These are phyloP conservation scores for Melanomma pulvis-pyrius DNA, from an alignment of 495 filamentous ascomycete genomes.

Conservation along the genomic window DNA sequence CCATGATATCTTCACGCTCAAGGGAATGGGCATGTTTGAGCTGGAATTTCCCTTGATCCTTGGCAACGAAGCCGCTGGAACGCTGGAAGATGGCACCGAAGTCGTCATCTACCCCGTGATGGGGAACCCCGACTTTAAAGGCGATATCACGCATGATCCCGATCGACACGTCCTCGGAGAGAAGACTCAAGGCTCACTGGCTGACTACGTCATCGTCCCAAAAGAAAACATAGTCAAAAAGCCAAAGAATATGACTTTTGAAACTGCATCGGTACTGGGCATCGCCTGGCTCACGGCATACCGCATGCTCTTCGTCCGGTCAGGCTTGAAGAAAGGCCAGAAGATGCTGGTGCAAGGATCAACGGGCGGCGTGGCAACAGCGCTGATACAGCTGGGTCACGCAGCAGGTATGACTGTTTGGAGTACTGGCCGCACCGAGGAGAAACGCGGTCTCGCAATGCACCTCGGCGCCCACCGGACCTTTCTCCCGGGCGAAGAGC, in stretches of 20 bases:
- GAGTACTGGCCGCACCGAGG: conserved; percentile 36
- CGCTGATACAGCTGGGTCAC: conserved; percentile 40
- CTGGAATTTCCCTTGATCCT: conserved; percentile 38
- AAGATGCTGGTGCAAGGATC: conserved; percentile 42
- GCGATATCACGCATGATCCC: conserved; percentile 41
- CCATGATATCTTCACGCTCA: conserved; percentile 38
- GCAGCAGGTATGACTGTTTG: conserved; percentile 42
- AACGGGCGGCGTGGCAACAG: conserved; percentile 40
- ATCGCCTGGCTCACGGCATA: conserved; percentile 44
- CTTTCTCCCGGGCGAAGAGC: conserved; percentile 13
- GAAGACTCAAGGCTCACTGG: conserved; percentile 34
- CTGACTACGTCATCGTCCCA: conserved; percentile 38
- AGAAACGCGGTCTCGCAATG: conserved; percentile 28
- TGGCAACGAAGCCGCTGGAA: conserved; percentile 40
- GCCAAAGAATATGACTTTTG: conserved; percentile 15
- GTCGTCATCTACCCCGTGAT: conserved; percentile 37
- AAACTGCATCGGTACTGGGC: conserved; percentile 35
- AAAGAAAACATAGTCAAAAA: conserved; percentile 21
- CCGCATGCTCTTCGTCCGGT: conserved; percentile 40
- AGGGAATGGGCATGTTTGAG: conserved; percentile 29
- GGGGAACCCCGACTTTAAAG: conserved; percentile 35
- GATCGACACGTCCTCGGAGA: conserved; percentile 40
- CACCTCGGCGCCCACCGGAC: conserved; percentile 18
- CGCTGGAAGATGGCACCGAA: conserved; percentile 38
- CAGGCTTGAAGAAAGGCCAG: conserved; percentile 38